Conservation (phyloP, 140 eudicot genomes). For the Bidens hawaiensis region DNA sequence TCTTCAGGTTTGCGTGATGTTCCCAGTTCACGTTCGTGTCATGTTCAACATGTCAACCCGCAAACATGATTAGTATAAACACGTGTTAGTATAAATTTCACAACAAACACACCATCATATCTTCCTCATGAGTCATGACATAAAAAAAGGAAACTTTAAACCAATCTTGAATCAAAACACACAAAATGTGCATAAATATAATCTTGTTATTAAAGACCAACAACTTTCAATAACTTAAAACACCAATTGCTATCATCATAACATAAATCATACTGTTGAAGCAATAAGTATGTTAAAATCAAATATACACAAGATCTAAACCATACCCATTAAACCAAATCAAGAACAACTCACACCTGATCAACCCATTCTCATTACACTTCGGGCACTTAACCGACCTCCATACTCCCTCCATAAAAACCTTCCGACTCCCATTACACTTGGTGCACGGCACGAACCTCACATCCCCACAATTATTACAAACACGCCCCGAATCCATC, state of each 20-base stretch:
- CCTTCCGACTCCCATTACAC: slow-evolving; percentile 87
- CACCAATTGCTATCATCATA: slow-evolving; percentile 15
- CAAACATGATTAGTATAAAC: neutral
- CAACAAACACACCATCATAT: neutral
- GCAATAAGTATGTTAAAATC: slow-evolving; percentile 1
- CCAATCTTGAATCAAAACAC: neutral
- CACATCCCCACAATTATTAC: slow-evolving; percentile 85
- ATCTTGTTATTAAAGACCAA: slow-evolving; percentile 26
- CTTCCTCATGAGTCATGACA: neutral
- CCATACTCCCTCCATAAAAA: slow-evolving; percentile 70
- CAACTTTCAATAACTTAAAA: slow-evolving; percentile 18
- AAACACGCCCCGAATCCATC: slow-evolving; percentile 46
- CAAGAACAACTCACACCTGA: slow-evolving; percentile 80
- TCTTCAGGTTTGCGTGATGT: too few relatives aligned
- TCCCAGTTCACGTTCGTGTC: too few relatives aligned
- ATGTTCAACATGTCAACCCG: too few relatives aligned
- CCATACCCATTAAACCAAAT: slow-evolving; percentile 8
- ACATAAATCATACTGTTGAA: slow-evolving; percentile 3
- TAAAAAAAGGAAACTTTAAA: slow-evolving; percentile 14
- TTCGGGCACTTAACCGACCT: slow-evolving; percentile 50
- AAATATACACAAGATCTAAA: slow-evolving; percentile 16
- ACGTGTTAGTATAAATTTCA: neutral
- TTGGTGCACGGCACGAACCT: slow-evolving; percentile 72
- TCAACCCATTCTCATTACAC: slow-evolving; percentile 93
- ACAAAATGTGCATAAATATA: slow-evolving; percentile 6